A percentile compares a stretch with the other conserved stretches of the same genome.
Conservation (phyloP, 306 rosid genomes). For the Trifolium subterraneum region DNA sequence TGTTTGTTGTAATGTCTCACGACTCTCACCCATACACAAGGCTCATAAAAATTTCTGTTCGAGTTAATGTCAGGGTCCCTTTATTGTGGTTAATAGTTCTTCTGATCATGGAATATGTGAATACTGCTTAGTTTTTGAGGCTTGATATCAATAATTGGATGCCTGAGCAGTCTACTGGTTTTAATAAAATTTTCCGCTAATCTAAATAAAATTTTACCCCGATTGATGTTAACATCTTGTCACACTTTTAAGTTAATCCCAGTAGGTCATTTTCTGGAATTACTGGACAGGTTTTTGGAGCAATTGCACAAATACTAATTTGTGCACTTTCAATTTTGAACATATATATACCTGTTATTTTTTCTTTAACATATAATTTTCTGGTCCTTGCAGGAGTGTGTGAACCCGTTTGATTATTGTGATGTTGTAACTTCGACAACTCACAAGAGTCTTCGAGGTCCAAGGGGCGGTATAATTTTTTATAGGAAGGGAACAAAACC, state of each 20-base stretch:
- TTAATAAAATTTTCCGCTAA: not conserved
- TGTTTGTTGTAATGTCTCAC: not conserved
- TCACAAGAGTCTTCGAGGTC: constrained; percentile 98
- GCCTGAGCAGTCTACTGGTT: not conserved
- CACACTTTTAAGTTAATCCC: not conserved
- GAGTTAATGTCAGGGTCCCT: not conserved
- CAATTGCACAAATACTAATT: not conserved
- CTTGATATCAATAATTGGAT: not conserved
- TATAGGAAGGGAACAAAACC: constrained; percentile 85
- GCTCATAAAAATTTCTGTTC: not conserved
- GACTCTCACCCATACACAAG: constrained; percentile 4
- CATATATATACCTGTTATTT: not conserved
- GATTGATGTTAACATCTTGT: not conserved
- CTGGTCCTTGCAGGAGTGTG: constrained; percentile 66
- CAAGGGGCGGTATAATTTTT: constrained; percentile 97
- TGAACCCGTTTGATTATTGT: constrained; percentile 90
- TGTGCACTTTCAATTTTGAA: constrained; percentile 6
- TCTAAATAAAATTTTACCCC: not conserved
- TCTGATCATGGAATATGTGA: not conserved
- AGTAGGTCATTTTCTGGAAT: constrained; percentile 13
- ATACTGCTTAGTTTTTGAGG: not conserved
- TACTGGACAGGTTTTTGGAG: not conserved
- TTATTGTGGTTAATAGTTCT: not conserved
- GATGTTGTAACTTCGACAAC: constrained; percentile 97
- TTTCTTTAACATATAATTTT: constrained; percentile 20